Evolutionary conservation across 192 early-diverging fungal species (phyloP).

Genomic region (Coemansia guatemalensis): DNA sequence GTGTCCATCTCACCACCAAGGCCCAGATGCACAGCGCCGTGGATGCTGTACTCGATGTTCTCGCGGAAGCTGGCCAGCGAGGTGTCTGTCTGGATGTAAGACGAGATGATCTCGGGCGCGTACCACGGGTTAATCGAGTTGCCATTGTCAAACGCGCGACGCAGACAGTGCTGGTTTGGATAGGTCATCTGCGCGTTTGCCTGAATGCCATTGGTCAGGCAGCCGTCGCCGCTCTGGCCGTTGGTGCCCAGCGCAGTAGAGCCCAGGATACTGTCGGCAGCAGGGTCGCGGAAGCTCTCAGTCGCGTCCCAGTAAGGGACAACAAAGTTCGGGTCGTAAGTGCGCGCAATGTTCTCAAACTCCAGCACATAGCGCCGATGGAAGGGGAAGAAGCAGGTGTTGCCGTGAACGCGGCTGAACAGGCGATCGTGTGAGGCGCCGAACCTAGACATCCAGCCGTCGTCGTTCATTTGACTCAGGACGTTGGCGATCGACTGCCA

Average conservation of each 20-base stretch:
- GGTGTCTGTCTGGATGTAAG: slow-evolving; percentile 36
- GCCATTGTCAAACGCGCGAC: slow-evolving; percentile 39
- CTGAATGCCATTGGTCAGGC: slow-evolving; percentile 42
- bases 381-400: slow-evolving; percentile 53
- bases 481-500: slow-evolving; percentile 45
- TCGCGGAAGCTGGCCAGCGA: slow-evolving; percentile 48
- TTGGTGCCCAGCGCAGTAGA: slow-evolving; percentile 31
- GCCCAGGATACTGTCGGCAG: slow-evolving; percentile 30
- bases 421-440: slow-evolving; percentile 45
- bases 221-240: slow-evolving; percentile 24
- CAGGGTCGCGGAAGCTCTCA: slow-evolving; percentile 41
- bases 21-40: slow-evolving; percentile 48
- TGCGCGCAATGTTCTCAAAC: slow-evolving; percentile 44
- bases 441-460: slow-evolving; percentile 36
- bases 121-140: slow-evolving; percentile 38
- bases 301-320: slow-evolving; percentile 56
- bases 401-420: slow-evolving; percentile 43
- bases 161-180: slow-evolving; percentile 49
- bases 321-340: slow-evolving; percentile 44
- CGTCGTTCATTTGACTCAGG: slow-evolving; percentile 39
- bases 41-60: slow-evolving; percentile 52
- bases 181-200: slow-evolving; percentile 48
- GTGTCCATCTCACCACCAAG: slow-evolving; percentile 52
- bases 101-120: slow-evolving; percentile 47
- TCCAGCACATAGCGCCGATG: slow-evolving; percentile 54